Base-by-base conservation (phyloP, 176 grass and related monocot genomes). In the Otatea glauca region DNA sequence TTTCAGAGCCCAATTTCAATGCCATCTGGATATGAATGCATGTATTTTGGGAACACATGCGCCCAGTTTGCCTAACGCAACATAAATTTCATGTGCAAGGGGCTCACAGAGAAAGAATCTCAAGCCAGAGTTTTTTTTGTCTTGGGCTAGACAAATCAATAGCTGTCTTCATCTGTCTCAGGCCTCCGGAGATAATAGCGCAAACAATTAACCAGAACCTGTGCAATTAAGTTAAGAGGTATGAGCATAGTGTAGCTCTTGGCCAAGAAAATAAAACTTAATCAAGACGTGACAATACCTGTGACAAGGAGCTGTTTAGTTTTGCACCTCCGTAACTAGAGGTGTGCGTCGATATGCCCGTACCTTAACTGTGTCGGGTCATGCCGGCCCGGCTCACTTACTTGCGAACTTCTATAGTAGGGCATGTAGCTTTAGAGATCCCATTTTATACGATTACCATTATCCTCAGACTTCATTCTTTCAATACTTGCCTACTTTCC, bases 241-340 rank as follows among this genome's bases (percentile, higher is more conserved):
- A 89, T 12, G 27, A 76, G 37, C 11, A 27, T 35, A 27, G 13
- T 65, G 61, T 68, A 64, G 61, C 64, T 84, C 10, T 77, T 81
- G n/a, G n/a, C n/a, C n/a, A n/a, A n/a, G n/a, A n/a, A 37, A 58
- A n/a, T n/a, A 51, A 76, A 68, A 23, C 3, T 72, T 78, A 38
- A 44, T 79, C 43, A 86, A 42, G 16, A 38, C 8, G 7, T 45
- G 42, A 64, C 63, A 17, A 55, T 18, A 99, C 96, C 93, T 96
- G 96, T 74, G 96, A 92, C 79, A 96, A 84, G 9, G 91, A 81
- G 83, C 83, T 88, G 80, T 89, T 92, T 41, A 99, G 81, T 92
- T 92, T 94, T 53, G 96, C 96, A n/a, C 93, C 96, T 82, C 96
- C 69, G 65, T 99, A 99, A 83, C n/a, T n/a, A n/a, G n/a, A n/a